Base-by-base conservation (phyloP, 108 stramenopile genomes). In the Cyclotella kingstonii region DNA sequence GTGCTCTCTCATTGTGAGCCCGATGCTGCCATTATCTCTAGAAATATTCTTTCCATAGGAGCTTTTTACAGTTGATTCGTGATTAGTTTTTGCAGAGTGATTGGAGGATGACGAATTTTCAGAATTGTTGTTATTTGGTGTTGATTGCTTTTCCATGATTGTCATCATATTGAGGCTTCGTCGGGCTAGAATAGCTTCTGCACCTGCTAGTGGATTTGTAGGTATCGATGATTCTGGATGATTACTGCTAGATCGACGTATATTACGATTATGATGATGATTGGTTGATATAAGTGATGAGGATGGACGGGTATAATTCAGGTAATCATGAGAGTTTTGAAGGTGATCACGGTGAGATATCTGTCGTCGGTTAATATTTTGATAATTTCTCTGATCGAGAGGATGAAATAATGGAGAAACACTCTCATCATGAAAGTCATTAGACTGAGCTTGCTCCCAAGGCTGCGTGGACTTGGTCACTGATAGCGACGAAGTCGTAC, bases 101-200 rank as follows among this genome's bases (percentile, higher is more conserved):
- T n/a, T n/a, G n/a, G n/a, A n/a, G n/a, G n/a, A n/a, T n/a, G n/a
- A n/a, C n/a, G n/a, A n/a, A n/a, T n/a, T n/a, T n/a, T n/a, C n/a
- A n/a, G n/a, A n/a, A n/a, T n/a, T n/a, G n/a, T n/a, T n/a, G n/a
- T n/a, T n/a, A n/a, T n/a, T n/a, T n/a, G n/a, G n/a, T n/a, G n/a
- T n/a, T n/a, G n/a, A n/a, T n/a, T n/a, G n/a, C n/a, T n/a, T n/a
- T n/a, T n/a, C n/a, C n/a, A n/a, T n/a, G n/a, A n/a, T n/a, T n/a
- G n/a, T n/a, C n/a, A n/a, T n/a, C n/a, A n/a, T n/a, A n/a, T n/a
- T n/a, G n/a, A n/a, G n/a, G n/a, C n/a, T 73, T 40, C 71, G 29
- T 44, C 71, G 35, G 5, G 63, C 62, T 49, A 64, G 52, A 28
- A 73, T 73, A 50, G 62, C 71, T 59, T 73, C 63, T 34, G 63